Conservation (phyloP, 2,329 filamentous ascomycete genomes). For the Arthrobotrys sphaeroides region DNA sequence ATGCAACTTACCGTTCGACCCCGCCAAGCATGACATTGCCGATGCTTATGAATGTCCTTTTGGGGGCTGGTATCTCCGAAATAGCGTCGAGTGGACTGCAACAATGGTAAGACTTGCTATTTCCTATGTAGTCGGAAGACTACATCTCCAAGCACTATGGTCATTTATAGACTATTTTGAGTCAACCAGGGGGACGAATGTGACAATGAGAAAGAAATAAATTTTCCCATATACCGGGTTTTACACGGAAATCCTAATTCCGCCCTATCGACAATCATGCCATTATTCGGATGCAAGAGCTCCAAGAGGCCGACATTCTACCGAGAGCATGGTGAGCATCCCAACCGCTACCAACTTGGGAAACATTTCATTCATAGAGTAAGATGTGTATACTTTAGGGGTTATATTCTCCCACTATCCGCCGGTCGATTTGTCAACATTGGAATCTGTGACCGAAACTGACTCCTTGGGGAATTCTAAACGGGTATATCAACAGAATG, state of each 20-base stretch:
- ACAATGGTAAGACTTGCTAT: background rate
- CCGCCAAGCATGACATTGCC: background rate
- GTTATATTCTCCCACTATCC: background rate
- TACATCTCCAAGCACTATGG: no score
- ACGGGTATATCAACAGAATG: background rate
- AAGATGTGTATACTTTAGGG: constrained; percentile 8
- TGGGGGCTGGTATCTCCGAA: background rate
- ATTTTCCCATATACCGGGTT: background rate
- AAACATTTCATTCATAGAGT: background rate
- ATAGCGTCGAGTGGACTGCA: constrained; percentile 4
- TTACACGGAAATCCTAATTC: background rate
- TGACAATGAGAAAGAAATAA: background rate
- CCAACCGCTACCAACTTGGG: no score
- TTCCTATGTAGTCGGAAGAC: background rate
- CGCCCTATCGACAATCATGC: background rate
- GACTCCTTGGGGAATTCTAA: background rate
- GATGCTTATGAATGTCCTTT: constrained; percentile 10
- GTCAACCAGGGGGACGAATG: constrained; percentile 7
- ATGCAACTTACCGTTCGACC: background rate
- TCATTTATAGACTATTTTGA: background rate
- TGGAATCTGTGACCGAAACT: background rate
- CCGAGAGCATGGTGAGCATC: background rate
- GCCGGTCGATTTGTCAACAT: background rate
- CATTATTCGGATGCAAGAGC: background rate
- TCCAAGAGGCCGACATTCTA: background rate